Evolutionary conservation across 2,329 filamentous ascomycete genomes (phyloP).

Genomic region (Eurotiales sp.): DNA sequence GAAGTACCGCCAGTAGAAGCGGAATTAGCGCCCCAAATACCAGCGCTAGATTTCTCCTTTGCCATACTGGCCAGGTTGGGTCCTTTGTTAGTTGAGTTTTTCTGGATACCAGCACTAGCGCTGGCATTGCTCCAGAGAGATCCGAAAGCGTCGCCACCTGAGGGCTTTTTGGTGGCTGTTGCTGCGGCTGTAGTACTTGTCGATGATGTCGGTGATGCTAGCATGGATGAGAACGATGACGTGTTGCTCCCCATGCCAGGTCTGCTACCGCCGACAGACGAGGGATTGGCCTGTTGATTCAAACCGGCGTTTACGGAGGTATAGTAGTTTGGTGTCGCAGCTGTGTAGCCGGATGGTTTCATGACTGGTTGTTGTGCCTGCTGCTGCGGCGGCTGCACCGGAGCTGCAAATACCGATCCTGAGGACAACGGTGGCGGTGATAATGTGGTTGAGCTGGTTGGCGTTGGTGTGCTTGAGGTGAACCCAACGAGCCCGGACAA

Average conservation of each 20-base stretch:
- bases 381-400: too few species aligned
- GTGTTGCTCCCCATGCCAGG: slow-evolving; percentile 6
- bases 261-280: slow-evolving; percentile 10
- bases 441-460: slow-evolving; percentile 55
- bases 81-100: slow-evolving; percentile 61
- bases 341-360: slow-evolving; percentile 66
- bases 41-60: slow-evolving; percentile 95
- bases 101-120: slow-evolving; percentile 71
- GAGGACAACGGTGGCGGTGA: slow-evolving; percentile 56
- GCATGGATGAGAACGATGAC: slow-evolving; percentile 20
- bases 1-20: background rate
- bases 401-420: slow-evolving; percentile 11
- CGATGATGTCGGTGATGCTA: slow-evolving; percentile 33
- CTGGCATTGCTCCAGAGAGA: slow-evolving; percentile 70
- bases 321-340: slow-evolving; percentile 88
- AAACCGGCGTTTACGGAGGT: slow-evolving; percentile 62
- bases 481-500: slow-evolving; percentile 76
- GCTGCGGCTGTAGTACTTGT: slow-evolving; percentile 27
- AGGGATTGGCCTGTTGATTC: slow-evolving; percentile 24
- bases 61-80: slow-evolving; percentile 88
- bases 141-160: slow-evolving; percentile 76
- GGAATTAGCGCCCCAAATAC: slow-evolving; percentile 75
- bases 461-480: slow-evolving; percentile 74
- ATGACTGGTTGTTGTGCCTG: slow-evolving; percentile 45
- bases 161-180: slow-evolving; percentile 47